phyloP scores from a whole-genome alignment of 257 asterid genomes.

The Salvia miltiorrhiza region DNA sequence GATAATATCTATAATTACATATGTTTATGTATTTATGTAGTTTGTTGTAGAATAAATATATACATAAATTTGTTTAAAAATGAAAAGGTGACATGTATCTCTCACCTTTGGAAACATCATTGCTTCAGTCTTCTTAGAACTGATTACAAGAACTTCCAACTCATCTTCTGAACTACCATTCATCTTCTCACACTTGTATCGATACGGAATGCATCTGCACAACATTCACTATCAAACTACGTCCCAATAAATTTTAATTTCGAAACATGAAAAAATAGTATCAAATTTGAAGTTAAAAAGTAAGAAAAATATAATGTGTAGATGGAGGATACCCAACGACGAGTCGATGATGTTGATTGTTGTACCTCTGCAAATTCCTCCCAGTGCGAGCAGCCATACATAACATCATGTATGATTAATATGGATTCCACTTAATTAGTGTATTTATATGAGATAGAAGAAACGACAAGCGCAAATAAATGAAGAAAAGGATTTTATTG shows the following conservation, averaged over 20 bases:
- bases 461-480: not conserved
- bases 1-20: too few relatives aligned
- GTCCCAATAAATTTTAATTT: too few relatives aligned
- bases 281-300: not conserved
- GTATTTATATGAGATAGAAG: not conserved
- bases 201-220: conserved; percentile 69
- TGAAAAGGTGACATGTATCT: too few relatives aligned
- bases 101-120: conserved; percentile 85
- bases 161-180: conserved; percentile 31
- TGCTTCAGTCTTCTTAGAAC: conserved; percentile 54
- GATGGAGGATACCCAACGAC: conserved; percentile 47
- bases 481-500: not conserved
- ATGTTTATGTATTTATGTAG: too few relatives aligned
- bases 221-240: too few relatives aligned
- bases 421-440: too few relatives aligned
- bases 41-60: too few relatives aligned
- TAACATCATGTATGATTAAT: too few relatives aligned
- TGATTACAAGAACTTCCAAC: conserved; percentile 66
- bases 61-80: too few relatives aligned
- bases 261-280: too few relatives aligned
- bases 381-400: conserved; percentile 57
- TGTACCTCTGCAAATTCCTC: conserved; percentile 67
- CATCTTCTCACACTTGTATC: conserved; percentile 37
- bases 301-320: not conserved
- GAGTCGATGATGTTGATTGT: conserved; percentile 52